Evolutionary conservation across 1,284 basidiomycete genomes (phyloP), one percentile per base, ranked within the genome.

Genomic region (Tremellales sp.): DNA sequence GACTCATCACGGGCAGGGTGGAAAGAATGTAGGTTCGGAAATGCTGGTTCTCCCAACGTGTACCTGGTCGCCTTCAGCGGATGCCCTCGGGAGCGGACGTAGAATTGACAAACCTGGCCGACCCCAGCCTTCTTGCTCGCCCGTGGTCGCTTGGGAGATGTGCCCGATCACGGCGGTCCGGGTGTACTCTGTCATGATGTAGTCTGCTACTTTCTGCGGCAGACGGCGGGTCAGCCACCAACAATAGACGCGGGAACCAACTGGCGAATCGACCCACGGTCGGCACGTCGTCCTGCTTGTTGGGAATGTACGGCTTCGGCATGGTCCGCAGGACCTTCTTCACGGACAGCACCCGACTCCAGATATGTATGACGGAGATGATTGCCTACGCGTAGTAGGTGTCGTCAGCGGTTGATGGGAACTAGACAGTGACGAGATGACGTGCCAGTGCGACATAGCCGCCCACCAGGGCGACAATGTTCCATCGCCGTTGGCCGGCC

Each of bases 41-140:
- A 46, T 69, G 65, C 34, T 63, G 56, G 25, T 63, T 59, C 34
- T 65, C 68, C 68, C 68, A 71, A 41, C 57, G 60, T 0, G 63
- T 65, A 5, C 64, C 65, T 63, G 35, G 13, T 5, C 14, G 37
- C 48, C 29, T 49, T 41, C 44, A 13, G 12, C 8, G 34, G n/a
- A 9, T 36, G 34, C 18, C 8, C 18, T 9, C n/a, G 26, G 25
- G 9, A 36, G 22, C 34, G 8, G 9, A 36, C 9, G 9, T 14
- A 36, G 18, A 36, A 36, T 31, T 10, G 22, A 69, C 78, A 47
- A 54, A 82, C 85, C 84, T 49, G 83, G 86, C 56, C 76, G 73
- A 14, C 87, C 87, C 87, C 87, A 91, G 12, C 88, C 88, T 50
- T 84, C 80, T 57, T 87, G 87, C 50, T 75, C 73, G 1, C 78